Conservation (phyloP, 306 rosid species). For the Sphenostylis stenocarpa region DNA sequence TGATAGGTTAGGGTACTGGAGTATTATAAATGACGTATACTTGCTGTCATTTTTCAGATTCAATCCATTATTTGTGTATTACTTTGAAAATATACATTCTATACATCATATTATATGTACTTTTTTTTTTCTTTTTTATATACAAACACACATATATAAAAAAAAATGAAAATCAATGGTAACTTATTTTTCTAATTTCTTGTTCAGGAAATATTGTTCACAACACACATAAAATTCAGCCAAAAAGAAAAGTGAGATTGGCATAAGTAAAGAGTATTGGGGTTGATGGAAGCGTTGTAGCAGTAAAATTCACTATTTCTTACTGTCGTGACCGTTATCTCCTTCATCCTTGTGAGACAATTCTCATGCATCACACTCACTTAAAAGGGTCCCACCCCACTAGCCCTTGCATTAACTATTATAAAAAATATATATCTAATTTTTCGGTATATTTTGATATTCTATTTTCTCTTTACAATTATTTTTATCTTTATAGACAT, state of each 20-base stretch:
- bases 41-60: background rate
- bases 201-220: background rate
- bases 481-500: too few relatives aligned
- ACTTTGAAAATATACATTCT: background rate
- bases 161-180: background rate
- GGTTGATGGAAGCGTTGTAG: conserved; percentile 29
- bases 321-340: conserved; percentile 39
- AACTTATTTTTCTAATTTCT: background rate
- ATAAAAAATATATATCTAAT: too few relatives aligned
- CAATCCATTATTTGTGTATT: background rate
- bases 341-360: conserved; percentile 46
- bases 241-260: background rate
- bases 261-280: conserved; percentile 26
- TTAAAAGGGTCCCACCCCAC: conserved; percentile 36
- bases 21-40: conserved; percentile 28
- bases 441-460: too few relatives aligned
- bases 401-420: background rate
- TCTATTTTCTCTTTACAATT: too few relatives aligned
- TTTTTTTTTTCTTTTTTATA: background rate
- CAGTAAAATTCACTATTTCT: conserved; percentile 10
- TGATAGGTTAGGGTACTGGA: conserved; percentile 15
- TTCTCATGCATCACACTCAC: conserved; percentile 49
- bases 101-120: background rate
- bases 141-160: background rate
- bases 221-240: background rate